Evolutionary conservation across 108 stramenopile genomes (phyloP).

Genomic region (Bacterosira constricta): DNA sequence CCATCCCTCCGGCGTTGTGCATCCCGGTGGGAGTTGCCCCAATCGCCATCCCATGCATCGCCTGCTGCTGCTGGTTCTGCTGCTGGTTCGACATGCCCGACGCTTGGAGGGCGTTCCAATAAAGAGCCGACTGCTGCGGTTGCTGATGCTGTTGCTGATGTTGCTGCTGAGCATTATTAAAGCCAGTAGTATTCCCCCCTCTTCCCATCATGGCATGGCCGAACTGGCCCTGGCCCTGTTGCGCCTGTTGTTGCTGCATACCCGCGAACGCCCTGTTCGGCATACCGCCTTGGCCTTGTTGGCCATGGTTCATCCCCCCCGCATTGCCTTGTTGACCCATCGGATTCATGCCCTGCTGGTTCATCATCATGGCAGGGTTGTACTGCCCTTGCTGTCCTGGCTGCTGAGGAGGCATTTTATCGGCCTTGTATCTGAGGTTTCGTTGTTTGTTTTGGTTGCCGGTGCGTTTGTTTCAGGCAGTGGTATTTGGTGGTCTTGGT

Average conservation of each 20-base stretch:
- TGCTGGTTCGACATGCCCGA: background rate
- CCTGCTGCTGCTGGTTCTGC: background rate
- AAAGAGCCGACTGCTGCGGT: background rate
- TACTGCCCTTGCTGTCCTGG: no score
- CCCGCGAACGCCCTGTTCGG: background rate
- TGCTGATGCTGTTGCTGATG: no score
- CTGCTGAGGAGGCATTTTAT: no score
- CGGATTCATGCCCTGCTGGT: constrained; percentile 1
- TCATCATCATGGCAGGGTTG: constrained; percentile 6
- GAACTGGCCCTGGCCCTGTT: background rate
- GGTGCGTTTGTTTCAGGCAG: no score
- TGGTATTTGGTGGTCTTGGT: no score
- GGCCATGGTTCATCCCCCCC: background rate
- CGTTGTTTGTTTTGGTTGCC: no score
- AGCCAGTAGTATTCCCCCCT: background rate
- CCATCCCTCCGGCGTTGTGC: background rate
- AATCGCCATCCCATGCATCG: background rate
- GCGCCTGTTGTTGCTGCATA: background rate
- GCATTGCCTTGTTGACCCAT: background rate
- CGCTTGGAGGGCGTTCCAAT: constrained; percentile 8
- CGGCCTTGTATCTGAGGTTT: no score
- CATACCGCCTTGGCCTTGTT: background rate
- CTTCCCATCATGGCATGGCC: background rate
- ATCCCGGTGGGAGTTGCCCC: background rate
- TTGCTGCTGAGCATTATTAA: background rate